phyloP scores from a whole-genome alignment of 2,329 filamentous ascomycete species.

The Penicillium sp. region DNA sequence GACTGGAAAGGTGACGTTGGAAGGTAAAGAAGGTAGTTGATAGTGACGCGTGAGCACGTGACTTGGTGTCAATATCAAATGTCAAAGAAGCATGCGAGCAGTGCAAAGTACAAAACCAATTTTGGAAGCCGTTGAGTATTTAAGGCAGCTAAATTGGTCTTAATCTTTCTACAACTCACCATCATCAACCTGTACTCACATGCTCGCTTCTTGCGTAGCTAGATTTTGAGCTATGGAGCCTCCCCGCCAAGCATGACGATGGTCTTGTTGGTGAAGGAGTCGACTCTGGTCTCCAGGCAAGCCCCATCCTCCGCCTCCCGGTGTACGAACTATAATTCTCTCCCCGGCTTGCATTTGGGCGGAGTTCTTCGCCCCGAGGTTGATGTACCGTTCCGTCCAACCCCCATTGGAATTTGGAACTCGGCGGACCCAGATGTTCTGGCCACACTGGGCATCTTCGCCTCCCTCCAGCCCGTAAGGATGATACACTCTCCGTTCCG shows the following conservation, averaged over 20 bases:
- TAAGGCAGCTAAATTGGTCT: too few species aligned
- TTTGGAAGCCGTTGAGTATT: too few species aligned
- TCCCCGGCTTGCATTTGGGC: slow-evolving; percentile 38
- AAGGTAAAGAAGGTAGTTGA: neutral
- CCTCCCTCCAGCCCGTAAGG: slow-evolving; percentile 83
- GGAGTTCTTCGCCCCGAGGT: slow-evolving; percentile 35
- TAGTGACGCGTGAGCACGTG: neutral
- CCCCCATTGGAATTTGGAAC: slow-evolving; percentile 10
- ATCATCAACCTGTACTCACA: slow-evolving; percentile 18
- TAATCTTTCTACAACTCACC: too few species aligned
- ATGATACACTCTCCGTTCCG: slow-evolving; percentile 69
- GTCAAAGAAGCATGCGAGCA: too few species aligned
- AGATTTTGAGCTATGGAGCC: slow-evolving; percentile 56
- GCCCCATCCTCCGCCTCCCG: slow-evolving; percentile 43
- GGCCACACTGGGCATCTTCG: slow-evolving; percentile 71
- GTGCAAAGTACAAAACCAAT: too few species aligned
- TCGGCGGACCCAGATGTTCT: slow-evolving; percentile 74
- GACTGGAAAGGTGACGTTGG: neutral
- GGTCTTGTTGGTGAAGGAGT: slow-evolving; percentile 56
- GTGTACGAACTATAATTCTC: slow-evolving; percentile 40
- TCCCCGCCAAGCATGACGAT: slow-evolving; percentile 60
- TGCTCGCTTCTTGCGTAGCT: slow-evolving; percentile 54
- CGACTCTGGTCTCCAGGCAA: slow-evolving; percentile 55
- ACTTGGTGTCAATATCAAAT: neutral
- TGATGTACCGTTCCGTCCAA: slow-evolving; percentile 27